Conservation (phyloP, 306 rosid genomes). For the Abrus precatorius region DNA sequence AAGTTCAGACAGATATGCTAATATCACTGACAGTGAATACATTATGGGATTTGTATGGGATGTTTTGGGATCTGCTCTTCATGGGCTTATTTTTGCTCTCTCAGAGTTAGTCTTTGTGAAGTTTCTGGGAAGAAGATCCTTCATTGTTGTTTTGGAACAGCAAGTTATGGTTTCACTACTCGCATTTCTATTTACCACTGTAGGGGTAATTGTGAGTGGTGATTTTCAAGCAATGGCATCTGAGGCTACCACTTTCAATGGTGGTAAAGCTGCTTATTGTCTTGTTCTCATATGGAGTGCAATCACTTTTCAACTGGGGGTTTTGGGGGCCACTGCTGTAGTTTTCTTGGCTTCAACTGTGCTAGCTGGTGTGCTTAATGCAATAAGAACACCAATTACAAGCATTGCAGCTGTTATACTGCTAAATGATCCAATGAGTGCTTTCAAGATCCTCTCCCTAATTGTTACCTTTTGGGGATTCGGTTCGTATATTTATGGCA, state of each 20-base stretch:
- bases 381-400: slow-evolving; percentile 86
- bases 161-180: slow-evolving; percentile 84
- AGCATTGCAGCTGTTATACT: slow-evolving; percentile 90
- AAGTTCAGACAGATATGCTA: slow-evolving; percentile 72
- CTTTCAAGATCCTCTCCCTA: slow-evolving; percentile 68
- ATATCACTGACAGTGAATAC: slow-evolving; percentile 65
- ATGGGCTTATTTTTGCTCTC: slow-evolving; percentile 91
- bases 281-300: slow-evolving; percentile 82
- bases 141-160: slow-evolving; percentile 92
- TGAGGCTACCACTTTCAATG: slow-evolving; percentile 71
- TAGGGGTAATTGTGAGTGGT: slow-evolving; percentile 63
- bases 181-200: slow-evolving; percentile 78
- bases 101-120: slow-evolving; percentile 83
- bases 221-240: slow-evolving; percentile 74
- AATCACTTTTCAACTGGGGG: slow-evolving; percentile 84
- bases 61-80: slow-evolving; percentile 90
- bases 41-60: slow-evolving; percentile 86
- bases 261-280: slow-evolving; percentile 71
- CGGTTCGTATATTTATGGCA: slow-evolving; percentile 74
- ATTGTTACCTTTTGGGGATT: slow-evolving; percentile 68
- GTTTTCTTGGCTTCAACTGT: slow-evolving; percentile 88
- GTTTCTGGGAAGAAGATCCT: slow-evolving; percentile 72
- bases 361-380: slow-evolving; percentile 93
- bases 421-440: slow-evolving; percentile 85
- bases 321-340: slow-evolving; percentile 80